These are phyloP conservation scores for Colletotrichum phormii DNA, from an alignment of 2,329 filamentous ascomycete genomes.

Conservation along the genomic window DNA sequence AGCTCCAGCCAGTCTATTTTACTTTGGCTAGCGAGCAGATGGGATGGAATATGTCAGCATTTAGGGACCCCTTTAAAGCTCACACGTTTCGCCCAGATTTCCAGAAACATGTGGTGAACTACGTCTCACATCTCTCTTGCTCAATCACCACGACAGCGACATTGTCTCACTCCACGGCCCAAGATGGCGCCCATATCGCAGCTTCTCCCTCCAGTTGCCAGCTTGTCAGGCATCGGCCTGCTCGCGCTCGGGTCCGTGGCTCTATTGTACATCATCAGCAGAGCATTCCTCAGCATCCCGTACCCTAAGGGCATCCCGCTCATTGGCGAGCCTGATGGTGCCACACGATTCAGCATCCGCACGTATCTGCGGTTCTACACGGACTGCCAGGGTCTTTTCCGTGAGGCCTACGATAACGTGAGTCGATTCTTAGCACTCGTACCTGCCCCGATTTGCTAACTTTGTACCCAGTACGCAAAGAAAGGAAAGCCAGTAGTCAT, in stretches of 20 bases:
- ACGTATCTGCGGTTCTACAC: slow-evolving; percentile 45
- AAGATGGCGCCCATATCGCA: slow-evolving; percentile 14
- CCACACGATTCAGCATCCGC: slow-evolving; percentile 43
- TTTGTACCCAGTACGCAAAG: slow-evolving; percentile 51
- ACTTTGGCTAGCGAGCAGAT: neutral
- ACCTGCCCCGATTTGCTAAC: neutral
- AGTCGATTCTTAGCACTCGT: neutral
- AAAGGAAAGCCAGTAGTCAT: slow-evolving; percentile 54
- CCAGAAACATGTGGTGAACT: neutral
- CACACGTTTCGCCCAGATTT: neutral
- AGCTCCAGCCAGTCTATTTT: neutral
- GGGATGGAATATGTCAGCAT: slow-evolving; percentile 4
- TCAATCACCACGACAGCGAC: neutral
- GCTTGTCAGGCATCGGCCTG: slow-evolving; percentile 16
- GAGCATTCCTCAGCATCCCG: slow-evolving; percentile 36
- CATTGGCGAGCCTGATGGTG: slow-evolving; percentile 41
- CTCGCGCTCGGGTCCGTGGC: slow-evolving; percentile 18
- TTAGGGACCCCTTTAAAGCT: neutral
- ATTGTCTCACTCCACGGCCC: neutral
- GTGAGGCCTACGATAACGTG: slow-evolving; percentile 47
- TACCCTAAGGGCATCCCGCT: slow-evolving; percentile 43
- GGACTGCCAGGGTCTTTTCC: slow-evolving; percentile 44
- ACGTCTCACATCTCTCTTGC: neutral
- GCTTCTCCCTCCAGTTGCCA: neutral
- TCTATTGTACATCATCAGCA: slow-evolving; percentile 38